Conservation (phyloP, 176 grass and related monocot genomes). For the Carex parvula region DNA sequence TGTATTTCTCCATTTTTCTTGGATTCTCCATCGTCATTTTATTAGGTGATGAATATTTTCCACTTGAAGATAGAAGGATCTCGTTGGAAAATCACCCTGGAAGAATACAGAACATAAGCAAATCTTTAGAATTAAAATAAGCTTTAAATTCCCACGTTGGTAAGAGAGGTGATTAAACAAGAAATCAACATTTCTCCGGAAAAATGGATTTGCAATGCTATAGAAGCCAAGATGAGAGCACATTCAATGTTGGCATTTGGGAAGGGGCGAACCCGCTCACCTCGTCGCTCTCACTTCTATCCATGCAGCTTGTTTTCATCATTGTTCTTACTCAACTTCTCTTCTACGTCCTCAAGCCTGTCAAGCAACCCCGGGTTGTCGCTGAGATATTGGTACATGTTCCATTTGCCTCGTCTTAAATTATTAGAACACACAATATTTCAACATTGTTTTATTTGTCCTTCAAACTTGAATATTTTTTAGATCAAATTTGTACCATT, state of each 20-base stretch:
- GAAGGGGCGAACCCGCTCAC: slow-evolving; percentile 47
- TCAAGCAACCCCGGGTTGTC: slow-evolving; percentile 74
- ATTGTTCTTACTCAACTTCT: slow-evolving; percentile 65
- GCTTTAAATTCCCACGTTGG: background rate
- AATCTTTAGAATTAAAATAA: background rate
- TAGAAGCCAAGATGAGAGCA: slow-evolving; percentile 10
- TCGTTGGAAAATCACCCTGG: background rate
- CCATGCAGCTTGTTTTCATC: slow-evolving; percentile 73
- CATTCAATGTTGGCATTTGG: slow-evolving; percentile 25
- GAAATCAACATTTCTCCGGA: background rate
- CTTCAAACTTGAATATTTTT: background rate
- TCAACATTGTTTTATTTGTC: background rate
- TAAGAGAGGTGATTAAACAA: background rate
- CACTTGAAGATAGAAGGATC: background rate
- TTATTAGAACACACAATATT: background rate
- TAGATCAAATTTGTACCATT: background rate
- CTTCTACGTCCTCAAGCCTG: slow-evolving; percentile 53
- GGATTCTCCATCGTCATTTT: background rate
- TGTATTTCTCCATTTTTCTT: background rate
- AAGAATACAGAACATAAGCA: background rate
- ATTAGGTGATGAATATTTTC: background rate
- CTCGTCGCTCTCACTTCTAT: slow-evolving; percentile 58
- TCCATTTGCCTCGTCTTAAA: background rate
- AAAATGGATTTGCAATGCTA: slow-evolving; percentile 27
- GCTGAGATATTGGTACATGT: slow-evolving; percentile 59